These are phyloP conservation scores for Backusella luteola DNA, from an alignment of 192 early-diverging fungal genomes.

Conservation along the genomic window DNA sequence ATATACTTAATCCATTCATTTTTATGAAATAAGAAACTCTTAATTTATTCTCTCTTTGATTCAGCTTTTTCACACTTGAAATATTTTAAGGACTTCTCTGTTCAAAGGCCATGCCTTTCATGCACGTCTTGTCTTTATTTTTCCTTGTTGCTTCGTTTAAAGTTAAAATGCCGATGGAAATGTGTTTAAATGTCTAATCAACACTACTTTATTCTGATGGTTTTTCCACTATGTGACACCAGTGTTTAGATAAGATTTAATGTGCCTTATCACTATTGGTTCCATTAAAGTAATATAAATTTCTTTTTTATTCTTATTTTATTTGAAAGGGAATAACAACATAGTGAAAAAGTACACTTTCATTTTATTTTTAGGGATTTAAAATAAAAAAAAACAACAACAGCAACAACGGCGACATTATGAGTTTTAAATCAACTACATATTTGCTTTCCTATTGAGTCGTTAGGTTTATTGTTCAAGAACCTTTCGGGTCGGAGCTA, in stretches of 20 bases:
- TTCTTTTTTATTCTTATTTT: not conserved
- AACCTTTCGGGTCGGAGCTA: not conserved
- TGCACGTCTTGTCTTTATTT: not conserved
- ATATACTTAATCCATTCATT: not conserved
- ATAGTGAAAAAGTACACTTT: not conserved
- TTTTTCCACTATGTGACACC: not conserved
- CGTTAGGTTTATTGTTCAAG: not conserved
- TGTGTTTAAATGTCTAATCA: not conserved
- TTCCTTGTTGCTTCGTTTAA: not conserved
- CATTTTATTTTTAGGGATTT: not conserved
- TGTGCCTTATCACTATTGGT: not conserved
- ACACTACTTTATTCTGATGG: not conserved
- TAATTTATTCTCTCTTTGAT: not conserved
- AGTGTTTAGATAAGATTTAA: not conserved
- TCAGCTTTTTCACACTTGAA: not conserved
- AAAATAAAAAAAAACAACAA: not conserved
- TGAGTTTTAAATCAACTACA: not conserved
- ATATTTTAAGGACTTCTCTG: not conserved
- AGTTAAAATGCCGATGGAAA: not conserved
- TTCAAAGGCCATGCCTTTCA: not conserved
- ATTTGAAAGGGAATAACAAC: not conserved
- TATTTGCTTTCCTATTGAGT: not conserved
- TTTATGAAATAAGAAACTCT: not conserved
- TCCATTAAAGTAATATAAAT: not conserved
- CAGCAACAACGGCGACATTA: not conserved